Conservation (phyloP, 495 filamentous ascomycete species). For the Neurospora discreta region DNA sequence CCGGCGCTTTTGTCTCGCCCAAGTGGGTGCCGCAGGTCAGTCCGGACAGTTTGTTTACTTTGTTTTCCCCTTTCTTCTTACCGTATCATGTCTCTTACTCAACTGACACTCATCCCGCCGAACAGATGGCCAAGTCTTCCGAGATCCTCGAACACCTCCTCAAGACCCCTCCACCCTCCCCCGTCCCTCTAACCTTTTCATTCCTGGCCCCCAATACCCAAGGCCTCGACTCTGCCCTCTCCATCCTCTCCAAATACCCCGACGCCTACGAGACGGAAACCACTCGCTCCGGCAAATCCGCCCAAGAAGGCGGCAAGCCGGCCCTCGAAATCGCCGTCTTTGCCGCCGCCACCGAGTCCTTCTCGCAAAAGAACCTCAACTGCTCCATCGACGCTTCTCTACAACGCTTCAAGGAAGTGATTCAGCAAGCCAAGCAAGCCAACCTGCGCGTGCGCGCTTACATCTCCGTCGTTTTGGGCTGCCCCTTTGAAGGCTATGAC, state of each 20-base stretch:
- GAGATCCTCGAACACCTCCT: slow-evolving; percentile 72
- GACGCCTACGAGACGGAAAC: slow-evolving; percentile 27
- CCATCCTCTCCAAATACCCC: slow-evolving; percentile 29
- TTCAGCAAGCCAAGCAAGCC: slow-evolving; percentile 50
- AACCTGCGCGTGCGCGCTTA: slow-evolving; percentile 79
- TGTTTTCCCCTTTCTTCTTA: not conserved
- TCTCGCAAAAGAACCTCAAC: slow-evolving; percentile 87
- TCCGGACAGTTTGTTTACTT: slow-evolving; percentile 1
- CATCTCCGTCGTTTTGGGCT: slow-evolving; percentile 88
- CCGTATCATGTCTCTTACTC: not conserved
- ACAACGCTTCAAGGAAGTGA: slow-evolving; percentile 62
- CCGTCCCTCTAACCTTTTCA: slow-evolving; percentile 68
- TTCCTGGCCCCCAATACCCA: slow-evolving; percentile 86
- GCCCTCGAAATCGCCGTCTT: slow-evolving; percentile 79
- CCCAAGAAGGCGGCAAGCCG: slow-evolving; percentile 28
- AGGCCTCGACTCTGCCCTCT: slow-evolving; percentile 51
- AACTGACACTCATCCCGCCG: not conserved
- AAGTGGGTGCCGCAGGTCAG: slow-evolving; percentile 96
- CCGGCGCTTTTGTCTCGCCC: slow-evolving; percentile 86
- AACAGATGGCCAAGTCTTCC: slow-evolving; percentile 82
- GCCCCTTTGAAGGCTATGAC: slow-evolving; percentile 85
- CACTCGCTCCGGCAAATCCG: not conserved
- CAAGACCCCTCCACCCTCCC: slow-evolving; percentile 51
- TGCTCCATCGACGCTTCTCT: slow-evolving; percentile 76
- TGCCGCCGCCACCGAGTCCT: slow-evolving; percentile 82